These are phyloP conservation scores for Lentinula raphanica DNA, from an alignment of 768 basidiomycete species.

Conservation along the genomic window DNA sequence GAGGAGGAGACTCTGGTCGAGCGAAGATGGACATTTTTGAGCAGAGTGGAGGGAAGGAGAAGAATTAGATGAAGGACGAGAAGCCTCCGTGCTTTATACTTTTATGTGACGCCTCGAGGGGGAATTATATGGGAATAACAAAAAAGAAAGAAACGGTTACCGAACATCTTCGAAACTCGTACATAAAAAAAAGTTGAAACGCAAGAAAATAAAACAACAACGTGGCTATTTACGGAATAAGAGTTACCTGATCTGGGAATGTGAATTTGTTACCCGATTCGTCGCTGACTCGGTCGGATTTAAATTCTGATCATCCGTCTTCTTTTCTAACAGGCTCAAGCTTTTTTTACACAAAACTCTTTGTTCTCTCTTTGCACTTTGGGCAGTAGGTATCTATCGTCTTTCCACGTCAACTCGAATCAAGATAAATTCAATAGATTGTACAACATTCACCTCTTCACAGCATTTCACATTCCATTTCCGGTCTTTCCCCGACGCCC, in stretches of 20 bases:
- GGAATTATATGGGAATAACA: too few species aligned
- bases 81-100: background rate
- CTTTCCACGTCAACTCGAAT: background rate
- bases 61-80: background rate
- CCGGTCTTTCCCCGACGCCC: background rate
- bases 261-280: background rate
- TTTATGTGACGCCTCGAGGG: background rate
- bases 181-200: background rate
- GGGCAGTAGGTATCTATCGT: background rate
- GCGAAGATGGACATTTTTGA: background rate
- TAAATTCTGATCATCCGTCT: background rate
- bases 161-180: background rate
- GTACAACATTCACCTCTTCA: background rate
- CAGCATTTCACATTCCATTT: background rate
- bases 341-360: background rate
- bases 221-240: background rate
- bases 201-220: background rate
- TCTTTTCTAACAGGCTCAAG: background rate
- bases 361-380: background rate
- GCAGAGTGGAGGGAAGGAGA: background rate
- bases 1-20: slow-evolving; percentile 5
- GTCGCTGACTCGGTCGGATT: background rate
- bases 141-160: background rate
- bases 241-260: background rate
- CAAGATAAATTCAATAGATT: background rate